A percentile compares a stretch with the other conserved stretches of the same genome.
Evolutionary conservation across 2,329 filamentous ascomycete species (phyloP).

Genomic region (Sporothrix brunneoviolacea): DNA sequence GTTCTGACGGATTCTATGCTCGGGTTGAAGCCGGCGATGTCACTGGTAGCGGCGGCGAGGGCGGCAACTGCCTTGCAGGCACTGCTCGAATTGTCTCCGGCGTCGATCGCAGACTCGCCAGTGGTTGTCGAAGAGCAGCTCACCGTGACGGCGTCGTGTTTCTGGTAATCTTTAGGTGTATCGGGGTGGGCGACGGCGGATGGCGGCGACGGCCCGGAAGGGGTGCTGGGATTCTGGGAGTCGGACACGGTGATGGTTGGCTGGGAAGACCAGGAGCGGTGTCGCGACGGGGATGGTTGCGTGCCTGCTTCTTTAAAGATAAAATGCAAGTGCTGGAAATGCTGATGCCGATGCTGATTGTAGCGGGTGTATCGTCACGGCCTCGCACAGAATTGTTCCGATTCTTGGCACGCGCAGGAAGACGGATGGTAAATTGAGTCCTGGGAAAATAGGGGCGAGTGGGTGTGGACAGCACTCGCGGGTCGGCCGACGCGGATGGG

Average conservation of each 20-base stretch:
- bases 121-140: not conserved
- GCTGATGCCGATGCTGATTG: too few species aligned
- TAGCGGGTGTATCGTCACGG: too few species aligned
- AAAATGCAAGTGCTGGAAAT: too few species aligned
- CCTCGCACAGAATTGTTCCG: too few species aligned
- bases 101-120: not conserved
- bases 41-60: not conserved
- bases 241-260: slow-evolving; percentile 17
- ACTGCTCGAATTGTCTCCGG: not conserved
- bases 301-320: too few species aligned
- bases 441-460: too few species aligned
- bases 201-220: slow-evolving; percentile 10
- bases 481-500: too few species aligned
- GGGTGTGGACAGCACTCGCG: too few species aligned
- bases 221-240: slow-evolving; percentile 7
- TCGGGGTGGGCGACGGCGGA: not conserved
- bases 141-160: too few species aligned
- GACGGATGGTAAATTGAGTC: too few species aligned
- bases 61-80: slow-evolving; percentile 1
- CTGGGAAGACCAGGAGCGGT: not conserved
- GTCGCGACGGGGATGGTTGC: not conserved
- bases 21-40: not conserved
- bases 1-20: not conserved
- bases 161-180: not conserved
- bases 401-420: too few species aligned